Percentiles rank a stretch among this genome's conserved stretches.
phyloP scores from a whole-genome alignment of 768 basidiomycete species.

The Panellus pusillus region DNA sequence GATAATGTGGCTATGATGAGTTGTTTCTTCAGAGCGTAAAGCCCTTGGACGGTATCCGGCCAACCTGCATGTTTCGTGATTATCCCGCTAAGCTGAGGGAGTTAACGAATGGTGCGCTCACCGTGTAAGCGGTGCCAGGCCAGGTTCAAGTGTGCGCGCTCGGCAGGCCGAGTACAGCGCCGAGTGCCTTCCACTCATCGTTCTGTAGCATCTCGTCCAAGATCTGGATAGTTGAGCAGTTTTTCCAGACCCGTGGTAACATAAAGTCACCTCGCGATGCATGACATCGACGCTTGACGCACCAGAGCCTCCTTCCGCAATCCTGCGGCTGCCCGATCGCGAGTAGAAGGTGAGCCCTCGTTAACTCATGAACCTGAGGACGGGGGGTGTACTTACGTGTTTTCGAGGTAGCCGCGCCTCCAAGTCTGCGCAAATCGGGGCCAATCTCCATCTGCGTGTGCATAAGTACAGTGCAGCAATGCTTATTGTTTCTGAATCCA shows the following conservation, averaged over 20 bases:
- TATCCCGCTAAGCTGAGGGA: too few species aligned
- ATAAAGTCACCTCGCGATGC: conserved; percentile 48
- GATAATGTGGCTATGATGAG: conserved; percentile 55
- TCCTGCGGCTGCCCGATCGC: conserved; percentile 34
- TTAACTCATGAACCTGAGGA: background rate
- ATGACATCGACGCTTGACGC: conserved; percentile 53
- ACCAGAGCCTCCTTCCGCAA: conserved; percentile 48
- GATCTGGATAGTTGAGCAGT: conserved; percentile 38
- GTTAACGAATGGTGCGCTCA: conserved; percentile 18
- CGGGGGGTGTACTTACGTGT: conserved; percentile 41
- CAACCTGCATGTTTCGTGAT: conserved; percentile 40
- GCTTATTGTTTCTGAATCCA: background rate
- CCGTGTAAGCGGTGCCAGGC: conserved; percentile 65
- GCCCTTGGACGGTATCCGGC: conserved; percentile 51
- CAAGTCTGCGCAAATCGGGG: conserved; percentile 54
- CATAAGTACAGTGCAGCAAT: background rate
- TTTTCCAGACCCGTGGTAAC: background rate
- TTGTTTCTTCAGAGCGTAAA: conserved; percentile 51
- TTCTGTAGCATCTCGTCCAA: conserved; percentile 54
- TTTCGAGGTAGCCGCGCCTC: conserved; percentile 50
- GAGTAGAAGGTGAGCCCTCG: background rate
- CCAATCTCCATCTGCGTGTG: conserved; percentile 37
- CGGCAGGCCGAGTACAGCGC: conserved; percentile 40
- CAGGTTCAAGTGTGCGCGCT: conserved; percentile 44
- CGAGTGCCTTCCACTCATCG: conserved; percentile 52